Evolutionary conservation across 1,139 yeast genomes (phyloP).

Genomic region (Pichia terricola): DNA sequence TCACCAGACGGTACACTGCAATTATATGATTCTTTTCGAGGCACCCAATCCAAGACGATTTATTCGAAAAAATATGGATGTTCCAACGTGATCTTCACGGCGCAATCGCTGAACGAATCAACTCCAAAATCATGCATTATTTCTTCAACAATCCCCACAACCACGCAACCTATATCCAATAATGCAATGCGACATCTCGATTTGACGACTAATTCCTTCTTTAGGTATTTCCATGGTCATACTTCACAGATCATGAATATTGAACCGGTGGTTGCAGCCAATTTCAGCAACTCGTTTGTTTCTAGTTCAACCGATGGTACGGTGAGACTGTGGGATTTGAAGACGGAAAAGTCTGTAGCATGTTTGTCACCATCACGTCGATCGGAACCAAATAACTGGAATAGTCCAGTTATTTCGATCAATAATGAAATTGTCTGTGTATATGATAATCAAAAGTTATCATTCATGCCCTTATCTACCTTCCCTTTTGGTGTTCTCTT

Average conservation of each 20-base stretch:
- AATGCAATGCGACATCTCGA: conserved; percentile 70
- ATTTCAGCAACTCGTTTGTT: conserved; percentile 12
- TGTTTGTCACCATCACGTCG: conserved; percentile 31
- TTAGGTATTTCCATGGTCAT: conserved; percentile 85
- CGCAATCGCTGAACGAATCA: conserved; percentile 52
- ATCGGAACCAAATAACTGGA: too few species aligned
- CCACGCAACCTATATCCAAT: conserved; percentile 29
- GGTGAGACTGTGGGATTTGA: conserved; percentile 79
- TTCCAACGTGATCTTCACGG: conserved; percentile 75
- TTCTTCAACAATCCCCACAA: conserved; percentile 56
- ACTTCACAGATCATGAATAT: conserved; percentile 61
- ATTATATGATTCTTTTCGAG: conserved; percentile 68
- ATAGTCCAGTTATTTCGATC: too few species aligned
- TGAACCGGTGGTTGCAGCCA: conserved; percentile 20
- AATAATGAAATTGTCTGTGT: too few species aligned
- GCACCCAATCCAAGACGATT: conserved; percentile 55
- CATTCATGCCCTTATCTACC: too few species aligned
- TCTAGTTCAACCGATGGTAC: conserved; percentile 69
- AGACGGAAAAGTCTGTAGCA: conserved; percentile 49
- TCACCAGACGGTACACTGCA: conserved; percentile 80
- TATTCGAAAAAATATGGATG: conserved; percentile 90
- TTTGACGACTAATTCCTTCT: conserved; percentile 65
- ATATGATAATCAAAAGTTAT: conserved; percentile 5
- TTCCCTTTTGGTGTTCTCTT: too few species aligned
- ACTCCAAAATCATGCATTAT: conserved; percentile 43